phyloP scores from a whole-genome alignment of 495 filamentous ascomycete species.

The Penicillium pulvis region DNA sequence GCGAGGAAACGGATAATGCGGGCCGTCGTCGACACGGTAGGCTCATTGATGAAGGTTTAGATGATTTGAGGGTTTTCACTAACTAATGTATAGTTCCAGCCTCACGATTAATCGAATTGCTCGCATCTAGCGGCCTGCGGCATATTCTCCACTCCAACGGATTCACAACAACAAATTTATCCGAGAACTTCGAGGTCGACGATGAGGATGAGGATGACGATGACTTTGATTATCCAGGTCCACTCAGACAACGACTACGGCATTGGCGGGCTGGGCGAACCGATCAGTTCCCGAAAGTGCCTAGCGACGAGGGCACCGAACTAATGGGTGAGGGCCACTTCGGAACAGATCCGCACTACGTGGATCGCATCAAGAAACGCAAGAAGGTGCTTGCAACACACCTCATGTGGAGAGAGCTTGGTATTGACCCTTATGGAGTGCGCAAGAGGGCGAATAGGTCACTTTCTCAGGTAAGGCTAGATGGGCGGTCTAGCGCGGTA shows the following conservation, averaged over 20 bases:
- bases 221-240: conserved; percentile 8
- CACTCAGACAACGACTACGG: conserved; percentile 28
- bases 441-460: conserved; percentile 59
- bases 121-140: conserved; percentile 39
- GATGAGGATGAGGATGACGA: conserved; percentile 32
- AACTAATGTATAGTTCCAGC: conserved; percentile 31
- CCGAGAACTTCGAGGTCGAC: conserved; percentile 26
- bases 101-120: conserved; percentile 38
- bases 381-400: conserved; percentile 64
- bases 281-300: conserved; percentile 69
- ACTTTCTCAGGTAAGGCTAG: conserved; percentile 61
- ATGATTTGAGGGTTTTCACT: not conserved
- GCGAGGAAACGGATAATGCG: conserved; percentile 44
- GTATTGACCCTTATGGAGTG: conserved; percentile 53
- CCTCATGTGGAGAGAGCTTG: conserved; percentile 80
- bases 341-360: conserved; percentile 60
- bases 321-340: conserved; percentile 82
- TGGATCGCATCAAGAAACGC: conserved; percentile 51
- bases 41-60: not conserved
- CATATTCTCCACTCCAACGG: conserved; percentile 41
- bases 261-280: conserved; percentile 29
- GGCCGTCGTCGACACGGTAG: conserved; percentile 16
- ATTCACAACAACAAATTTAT: conserved; percentile 19
- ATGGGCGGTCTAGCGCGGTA: not conserved
- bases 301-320: conserved; percentile 70